Conservation (phyloP, 768 basidiomycete genomes). For the Trametes sanguinea region DNA sequence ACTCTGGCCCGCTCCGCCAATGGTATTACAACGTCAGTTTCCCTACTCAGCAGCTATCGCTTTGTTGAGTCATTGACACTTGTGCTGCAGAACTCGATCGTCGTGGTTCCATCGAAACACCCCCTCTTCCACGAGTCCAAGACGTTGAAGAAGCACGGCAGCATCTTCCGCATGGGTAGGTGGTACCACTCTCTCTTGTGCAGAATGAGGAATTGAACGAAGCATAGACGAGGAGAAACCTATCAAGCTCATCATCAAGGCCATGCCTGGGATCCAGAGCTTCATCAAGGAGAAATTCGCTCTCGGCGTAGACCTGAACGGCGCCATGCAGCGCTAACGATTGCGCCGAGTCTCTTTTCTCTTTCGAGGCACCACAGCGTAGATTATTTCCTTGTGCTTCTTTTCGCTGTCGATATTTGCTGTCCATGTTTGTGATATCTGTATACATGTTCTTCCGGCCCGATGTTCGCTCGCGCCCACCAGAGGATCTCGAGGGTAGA, state of each 20-base stretch:
- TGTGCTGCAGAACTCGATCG: constrained; percentile 61
- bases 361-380: background rate
- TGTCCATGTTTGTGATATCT: background rate
- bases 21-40: constrained; percentile 74
- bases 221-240: constrained; percentile 65
- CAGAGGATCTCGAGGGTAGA: background rate
- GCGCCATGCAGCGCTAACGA: background rate
- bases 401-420: constrained; percentile 5
- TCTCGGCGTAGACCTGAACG: background rate
- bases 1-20: constrained; percentile 53
- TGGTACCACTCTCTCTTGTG: background rate
- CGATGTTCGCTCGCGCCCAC: background rate
- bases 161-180: constrained; percentile 63
- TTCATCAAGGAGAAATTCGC: constrained; percentile 42
- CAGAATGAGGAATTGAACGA: background rate
- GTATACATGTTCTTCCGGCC: background rate
- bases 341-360: background rate
- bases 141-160: constrained; percentile 62
- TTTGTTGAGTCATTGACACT: background rate
- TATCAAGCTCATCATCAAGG: constrained; percentile 70
- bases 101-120: constrained; percentile 69
- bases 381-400: background rate
- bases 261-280: constrained; percentile 62
- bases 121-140: constrained; percentile 44
- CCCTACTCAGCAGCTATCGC: background rate